A percentile compares a stretch with the other conserved stretches of the same genome.
Evolutionary conservation across 306 rosid species (phyloP).

Genomic region (Sindora glabra): DNA sequence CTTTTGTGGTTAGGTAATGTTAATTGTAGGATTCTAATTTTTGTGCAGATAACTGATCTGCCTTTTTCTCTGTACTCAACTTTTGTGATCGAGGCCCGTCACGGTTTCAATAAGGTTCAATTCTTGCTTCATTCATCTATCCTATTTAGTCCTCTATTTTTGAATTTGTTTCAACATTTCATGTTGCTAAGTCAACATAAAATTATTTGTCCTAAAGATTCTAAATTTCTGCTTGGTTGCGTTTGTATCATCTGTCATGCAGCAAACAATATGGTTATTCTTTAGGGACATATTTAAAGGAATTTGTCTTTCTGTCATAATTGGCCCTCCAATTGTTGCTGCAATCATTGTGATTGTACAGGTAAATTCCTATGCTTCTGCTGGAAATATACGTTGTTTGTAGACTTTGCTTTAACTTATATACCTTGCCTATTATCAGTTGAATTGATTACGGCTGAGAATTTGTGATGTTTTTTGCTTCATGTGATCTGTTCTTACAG

Average conservation of each 20-base stretch:
- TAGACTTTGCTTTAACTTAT: background rate
- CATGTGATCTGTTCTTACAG: background rate
- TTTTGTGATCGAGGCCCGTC: constrained; percentile 92
- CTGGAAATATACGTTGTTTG: background rate
- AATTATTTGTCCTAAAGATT: background rate
- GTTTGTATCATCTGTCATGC: constrained; percentile 31
- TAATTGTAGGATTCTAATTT: constrained; percentile 18
- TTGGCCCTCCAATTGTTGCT: constrained; percentile 90
- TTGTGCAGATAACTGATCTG: constrained; percentile 79
- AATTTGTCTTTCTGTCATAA: constrained; percentile 48
- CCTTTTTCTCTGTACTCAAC: constrained; percentile 95
- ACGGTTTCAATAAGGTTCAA: constrained; percentile 87
- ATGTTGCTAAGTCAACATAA: constrained; percentile 1
- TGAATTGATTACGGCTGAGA: background rate
- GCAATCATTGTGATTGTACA: constrained; percentile 83
- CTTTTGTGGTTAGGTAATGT: too few relatives aligned
- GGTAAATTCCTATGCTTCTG: constrained; percentile 33
- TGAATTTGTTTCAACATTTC: constrained; percentile 15
- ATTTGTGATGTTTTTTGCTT: background rate
- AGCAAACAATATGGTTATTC: constrained; percentile 94
- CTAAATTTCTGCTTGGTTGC: constrained; percentile 9
- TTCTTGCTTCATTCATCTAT: background rate
- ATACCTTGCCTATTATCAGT: background rate
- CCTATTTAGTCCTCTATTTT: too few relatives aligned
- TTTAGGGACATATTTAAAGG: constrained; percentile 89